Base-by-base conservation (phyloP, 2,329 filamentous ascomycete genomes). In the Scopulariopsis brevicaulis region DNA sequence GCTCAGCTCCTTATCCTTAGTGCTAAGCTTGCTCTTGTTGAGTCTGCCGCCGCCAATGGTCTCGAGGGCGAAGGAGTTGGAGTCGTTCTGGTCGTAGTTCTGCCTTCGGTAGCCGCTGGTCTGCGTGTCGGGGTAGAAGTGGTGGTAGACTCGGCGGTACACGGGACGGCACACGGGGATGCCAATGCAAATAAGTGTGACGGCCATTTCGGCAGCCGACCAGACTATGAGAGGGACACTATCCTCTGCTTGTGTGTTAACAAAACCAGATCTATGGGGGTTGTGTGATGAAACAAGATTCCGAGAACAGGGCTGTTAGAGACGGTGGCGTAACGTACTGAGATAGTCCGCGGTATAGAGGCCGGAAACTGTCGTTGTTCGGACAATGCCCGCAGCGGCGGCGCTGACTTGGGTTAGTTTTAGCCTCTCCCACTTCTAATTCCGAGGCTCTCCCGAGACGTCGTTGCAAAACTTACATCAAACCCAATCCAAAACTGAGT, bases 401-500 rank as follows among this genome's bases (percentile, higher is more conserved):
- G 67, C 67, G 11, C 66, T 69, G 4, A 1, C 25, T 32, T 58
- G 43, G 4, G n/a, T 37, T 46, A 43, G 15, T 18, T 43, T 34
- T 34, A 4, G 6, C 37, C 43, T 8, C 10, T 48, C 40, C 18
- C 40, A 46, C 10, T 5, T 46, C 10, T 15, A n/a, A 11, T 11
- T 11, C 40, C 18, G n/a, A 46, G 10, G 18, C 18, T 5, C 10
- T n/a, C 18, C 40, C 5, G 18, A 14, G 11, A 46, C 18, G 40
- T 46, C 11, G 40, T 12, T 4, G 4, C 18, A 3, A n/a, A 10
- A 62, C 68, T 64, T 63, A 71, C 72, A 75, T 70, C 5, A 75
- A 62, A 5, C 74, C 74, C 3, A 76, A 61, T 52, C 74, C 76
- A 51, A 77, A 69, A 56, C 73, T 71, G 22, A 65, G 63, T 0